phyloP scores from a whole-genome alignment of 352 stramenopile genomes.

The Pythium diclinum region DNA sequence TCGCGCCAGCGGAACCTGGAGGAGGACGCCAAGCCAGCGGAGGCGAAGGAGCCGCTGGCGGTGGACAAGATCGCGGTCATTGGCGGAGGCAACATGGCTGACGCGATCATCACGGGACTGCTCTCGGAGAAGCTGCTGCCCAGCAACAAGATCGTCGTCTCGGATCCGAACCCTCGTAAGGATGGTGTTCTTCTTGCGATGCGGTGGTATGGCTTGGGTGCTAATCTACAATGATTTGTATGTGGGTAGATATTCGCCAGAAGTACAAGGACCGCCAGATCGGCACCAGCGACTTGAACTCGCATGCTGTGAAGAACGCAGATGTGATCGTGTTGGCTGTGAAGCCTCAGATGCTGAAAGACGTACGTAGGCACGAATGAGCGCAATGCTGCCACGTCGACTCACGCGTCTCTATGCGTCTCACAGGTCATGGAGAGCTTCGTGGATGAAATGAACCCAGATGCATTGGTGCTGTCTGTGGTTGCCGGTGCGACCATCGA shows the following conservation, averaged over 20 bases:
- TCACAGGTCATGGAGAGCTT: constrained; percentile 65
- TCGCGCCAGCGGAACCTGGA: constrained; percentile 5
- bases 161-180: constrained; percentile 65
- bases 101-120: constrained; percentile 84
- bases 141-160: constrained; percentile 72
- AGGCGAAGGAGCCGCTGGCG: constrained; percentile 27
- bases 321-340: constrained; percentile 92
- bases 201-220: background rate
- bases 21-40: background rate
- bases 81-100: constrained; percentile 88
- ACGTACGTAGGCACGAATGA: constrained; percentile 37
- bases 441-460: constrained; percentile 43
- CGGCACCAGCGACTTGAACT: constrained; percentile 59
- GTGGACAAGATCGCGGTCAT: constrained; percentile 72
- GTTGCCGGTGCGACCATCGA: constrained; percentile 80
- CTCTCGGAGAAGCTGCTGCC: constrained; percentile 63
- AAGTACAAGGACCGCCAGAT: constrained; percentile 65
- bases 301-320: constrained; percentile 61
- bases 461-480: constrained; percentile 80
- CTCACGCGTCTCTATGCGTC: background rate
- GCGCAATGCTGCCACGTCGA: background rate
- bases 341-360: constrained; percentile 93
- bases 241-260: constrained; percentile 40
- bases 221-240: background rate
- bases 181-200: background rate